A percentile compares a stretch with the other conserved stretches of the same genome.
Evolutionary conservation across 2,329 filamentous ascomycete genomes (phyloP).

Genomic region (Apiospora malaysiana): DNA sequence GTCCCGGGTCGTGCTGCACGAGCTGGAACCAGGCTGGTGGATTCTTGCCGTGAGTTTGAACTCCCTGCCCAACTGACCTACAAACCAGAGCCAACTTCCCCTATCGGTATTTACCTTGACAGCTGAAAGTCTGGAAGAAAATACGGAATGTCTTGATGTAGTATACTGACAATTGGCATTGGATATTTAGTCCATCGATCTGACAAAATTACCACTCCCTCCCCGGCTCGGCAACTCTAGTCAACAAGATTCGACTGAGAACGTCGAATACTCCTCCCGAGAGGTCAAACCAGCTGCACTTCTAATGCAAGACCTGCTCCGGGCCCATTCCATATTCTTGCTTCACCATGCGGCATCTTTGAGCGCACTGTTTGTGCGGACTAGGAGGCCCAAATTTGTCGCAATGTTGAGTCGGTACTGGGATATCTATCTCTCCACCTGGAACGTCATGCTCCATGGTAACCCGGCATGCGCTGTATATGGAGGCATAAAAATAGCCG

Average conservation of each 20-base stretch:
- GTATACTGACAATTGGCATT: constrained; percentile 26
- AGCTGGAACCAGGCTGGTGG: constrained; percentile 95
- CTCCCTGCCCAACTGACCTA: background rate
- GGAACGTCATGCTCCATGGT: constrained; percentile 90
- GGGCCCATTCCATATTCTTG: constrained; percentile 83
- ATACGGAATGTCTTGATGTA: background rate
- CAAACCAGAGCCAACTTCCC: background rate
- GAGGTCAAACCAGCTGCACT: constrained; percentile 86
- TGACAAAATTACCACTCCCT: constrained; percentile 74
- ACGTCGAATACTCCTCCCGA: constrained; percentile 82
- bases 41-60: constrained; percentile 76
- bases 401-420: constrained; percentile 80
- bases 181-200: constrained; percentile 70
- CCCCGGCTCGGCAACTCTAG: constrained; percentile 50
- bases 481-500: constrained; percentile 84
- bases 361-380: constrained; percentile 69
- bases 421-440: constrained; percentile 71
- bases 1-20: constrained; percentile 80
- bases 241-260: constrained; percentile 43
- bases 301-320: constrained; percentile 79
- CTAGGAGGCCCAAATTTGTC: constrained; percentile 72
- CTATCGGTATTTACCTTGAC: no score
- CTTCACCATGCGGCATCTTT: constrained; percentile 85
- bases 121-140: no score
- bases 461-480: constrained; percentile 84